Evolutionary conservation across 2,329 filamentous ascomycete genomes (phyloP).

Genomic region (Exophiala alcalophila): DNA sequence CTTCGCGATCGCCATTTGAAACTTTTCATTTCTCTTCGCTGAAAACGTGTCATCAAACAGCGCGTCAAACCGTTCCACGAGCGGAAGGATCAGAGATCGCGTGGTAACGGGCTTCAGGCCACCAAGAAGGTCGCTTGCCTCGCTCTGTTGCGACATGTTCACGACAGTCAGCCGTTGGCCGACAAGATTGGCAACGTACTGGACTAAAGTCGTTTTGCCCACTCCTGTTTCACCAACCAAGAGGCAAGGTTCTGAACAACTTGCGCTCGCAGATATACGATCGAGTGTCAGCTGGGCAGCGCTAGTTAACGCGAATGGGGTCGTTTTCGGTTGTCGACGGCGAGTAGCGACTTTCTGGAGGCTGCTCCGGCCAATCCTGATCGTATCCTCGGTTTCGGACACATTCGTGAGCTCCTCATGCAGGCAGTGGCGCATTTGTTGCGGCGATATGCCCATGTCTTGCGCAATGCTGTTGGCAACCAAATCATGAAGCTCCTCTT

Average conservation of each 20-base stretch:
- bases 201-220: conserved; percentile 93
- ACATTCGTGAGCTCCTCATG: conserved; percentile 64
- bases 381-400: conserved; percentile 59
- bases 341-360: conserved; percentile 49
- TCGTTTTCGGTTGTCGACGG: conserved; percentile 37
- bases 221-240: conserved; percentile 99
- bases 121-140: conserved; percentile 90
- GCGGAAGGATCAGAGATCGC: conserved; percentile 77
- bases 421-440: conserved; percentile 75
- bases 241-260: conserved; percentile 80
- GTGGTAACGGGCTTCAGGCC: conserved; percentile 96
- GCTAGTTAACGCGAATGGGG: conserved; percentile 78
- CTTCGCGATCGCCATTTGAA: conserved; percentile 76
- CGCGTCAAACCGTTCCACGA: conserved; percentile 92
- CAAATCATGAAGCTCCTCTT: conserved; percentile 56
- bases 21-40: conserved; percentile 79
- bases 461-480: conserved; percentile 73
- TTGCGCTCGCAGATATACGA: conserved; percentile 78
- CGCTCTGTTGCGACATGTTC: conserved; percentile 96
- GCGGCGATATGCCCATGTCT: conserved; percentile 80
- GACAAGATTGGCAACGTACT: conserved; percentile 80
- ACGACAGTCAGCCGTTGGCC: conserved; percentile 87
- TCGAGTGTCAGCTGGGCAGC: conserved; percentile 83
- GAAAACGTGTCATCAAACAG: conserved; percentile 88
- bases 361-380: conserved; percentile 65